Evolutionary conservation across 1,139 yeast genomes (phyloP), one percentile per base, ranked within the genome.

Genomic region (Diutina sp.): DNA sequence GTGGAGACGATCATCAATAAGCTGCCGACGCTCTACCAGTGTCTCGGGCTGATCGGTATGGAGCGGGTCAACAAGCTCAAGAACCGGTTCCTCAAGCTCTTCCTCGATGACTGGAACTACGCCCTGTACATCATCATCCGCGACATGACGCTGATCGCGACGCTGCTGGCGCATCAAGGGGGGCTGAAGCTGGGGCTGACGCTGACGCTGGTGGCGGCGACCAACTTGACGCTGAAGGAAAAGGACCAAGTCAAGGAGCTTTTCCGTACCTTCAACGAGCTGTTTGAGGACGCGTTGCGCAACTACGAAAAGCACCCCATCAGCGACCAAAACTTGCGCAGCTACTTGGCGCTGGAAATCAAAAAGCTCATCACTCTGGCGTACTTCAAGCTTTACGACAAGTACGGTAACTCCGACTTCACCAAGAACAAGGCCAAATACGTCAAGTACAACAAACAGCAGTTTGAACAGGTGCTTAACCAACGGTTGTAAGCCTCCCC

Each of bases 161-260:
- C 74, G 45, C 67, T 67, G 25, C 67, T 67, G 55, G 74, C 73
- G 2, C 66, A 64, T 54, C 58, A 63, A 30, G 66, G 64, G 3
- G 64, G 65, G 2, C 66, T 69, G 55, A 60, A 73, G 46, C 46
- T 51, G 54, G 54, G 46, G n/a, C 46, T 51, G 54, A 51, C 54
- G 54, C 21, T 25, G 35, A 41, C 46, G 46, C 46, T 28, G 46
- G 46, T 38, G 29, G 54, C 46, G 28, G 46, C 46, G 18, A 51
- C 54, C 46, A 38, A 51, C 16, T 14, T 51, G 58, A 70, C 83
- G 4, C 78, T 81, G 45, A 91, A 90, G 65, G 96, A 91, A 61
- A 83, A 84, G 60, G 97, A 90, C 56, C 82, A 79, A 58, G 83
- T 91, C 58, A 95, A 93, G 66, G 97, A 93, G 59, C 84, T 89